Percentiles rank a stretch among this genome's conserved stretches.
Evolutionary conservation across 805 yeast genomes (phyloP).

Genomic region (Zygosaccharomyces bisporus): DNA sequence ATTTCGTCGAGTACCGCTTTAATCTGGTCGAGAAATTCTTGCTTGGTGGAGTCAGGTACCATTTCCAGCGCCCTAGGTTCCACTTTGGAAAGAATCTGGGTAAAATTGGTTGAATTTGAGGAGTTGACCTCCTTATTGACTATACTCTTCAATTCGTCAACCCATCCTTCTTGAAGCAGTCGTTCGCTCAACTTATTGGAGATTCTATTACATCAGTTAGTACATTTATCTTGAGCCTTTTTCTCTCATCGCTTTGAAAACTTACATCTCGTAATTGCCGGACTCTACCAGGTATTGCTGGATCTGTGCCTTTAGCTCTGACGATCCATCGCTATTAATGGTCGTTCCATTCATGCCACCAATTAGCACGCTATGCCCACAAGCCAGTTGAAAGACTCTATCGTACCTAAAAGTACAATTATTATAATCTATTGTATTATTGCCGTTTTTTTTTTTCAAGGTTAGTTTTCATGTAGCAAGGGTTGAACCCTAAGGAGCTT

Average conservation of each 20-base stretch:
- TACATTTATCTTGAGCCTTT: background rate
- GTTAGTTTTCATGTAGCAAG: conserved; percentile 1
- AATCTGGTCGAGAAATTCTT: conserved; percentile 55
- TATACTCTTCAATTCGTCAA: conserved; percentile 61
- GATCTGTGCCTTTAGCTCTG: conserved; percentile 52
- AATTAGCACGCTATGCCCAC: background rate
- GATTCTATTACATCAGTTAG: conserved; percentile 37
- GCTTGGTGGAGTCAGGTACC: conserved; percentile 65
- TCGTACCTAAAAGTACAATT: too few species aligned
- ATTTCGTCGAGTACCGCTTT: conserved; percentile 53
- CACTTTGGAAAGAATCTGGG: conserved; percentile 46
- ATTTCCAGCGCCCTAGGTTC: conserved; percentile 63
- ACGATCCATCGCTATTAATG: conserved; percentile 7
- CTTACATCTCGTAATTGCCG: conserved; percentile 71
- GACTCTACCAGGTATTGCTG: conserved; percentile 67
- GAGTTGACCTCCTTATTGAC: conserved; percentile 46
- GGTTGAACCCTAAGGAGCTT: conserved; percentile 3
- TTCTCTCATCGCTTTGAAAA: background rate
- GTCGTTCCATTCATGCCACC: conserved; percentile 10
- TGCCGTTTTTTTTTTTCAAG: conserved; percentile 1
- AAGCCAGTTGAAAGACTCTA: background rate
- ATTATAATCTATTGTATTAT: background rate
- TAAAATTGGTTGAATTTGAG: conserved; percentile 49
- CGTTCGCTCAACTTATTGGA: conserved; percentile 58
- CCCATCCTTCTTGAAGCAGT: conserved; percentile 81